Evolutionary conservation across 2,329 filamentous ascomycete genomes (phyloP).

Genomic region (Ophiostoma pallidulum): DNA sequence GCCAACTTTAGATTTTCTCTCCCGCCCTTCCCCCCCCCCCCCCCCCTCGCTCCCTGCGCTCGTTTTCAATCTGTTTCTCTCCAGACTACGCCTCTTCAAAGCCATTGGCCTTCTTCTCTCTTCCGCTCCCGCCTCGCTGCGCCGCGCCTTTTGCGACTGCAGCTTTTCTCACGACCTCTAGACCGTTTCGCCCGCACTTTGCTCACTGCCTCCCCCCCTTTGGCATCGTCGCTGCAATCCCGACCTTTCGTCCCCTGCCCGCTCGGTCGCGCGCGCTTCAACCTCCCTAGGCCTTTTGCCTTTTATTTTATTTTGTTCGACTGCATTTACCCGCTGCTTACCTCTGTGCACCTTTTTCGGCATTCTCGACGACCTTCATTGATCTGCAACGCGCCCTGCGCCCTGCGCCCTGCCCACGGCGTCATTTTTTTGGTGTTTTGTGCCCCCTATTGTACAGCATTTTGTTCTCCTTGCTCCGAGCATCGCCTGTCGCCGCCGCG

Average conservation of each 20-base stretch:
- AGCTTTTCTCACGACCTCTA: neutral
- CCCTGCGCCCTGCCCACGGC: too few relatives aligned
- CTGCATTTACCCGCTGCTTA: too few relatives aligned
- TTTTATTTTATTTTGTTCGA: too few relatives aligned
- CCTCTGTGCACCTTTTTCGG: neutral
- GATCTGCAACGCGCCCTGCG: too few relatives aligned
- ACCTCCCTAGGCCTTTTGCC: too few relatives aligned
- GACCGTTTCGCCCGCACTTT: neutral
- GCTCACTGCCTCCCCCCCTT: constrained; percentile 1
- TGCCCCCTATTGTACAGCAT: too few relatives aligned
- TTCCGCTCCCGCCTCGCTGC: too few relatives aligned
- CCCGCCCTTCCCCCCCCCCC: neutral
- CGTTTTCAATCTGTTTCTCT: neutral
- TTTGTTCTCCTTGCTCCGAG: neutral
- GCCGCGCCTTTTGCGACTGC: too few relatives aligned
- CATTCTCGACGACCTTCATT: neutral
- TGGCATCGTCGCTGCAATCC: neutral
- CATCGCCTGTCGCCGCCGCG: neutral
- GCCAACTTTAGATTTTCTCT: neutral
- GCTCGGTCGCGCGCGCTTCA: constrained; percentile 10
- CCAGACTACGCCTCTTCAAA: too few relatives aligned
- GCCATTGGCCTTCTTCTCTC: too few relatives aligned
- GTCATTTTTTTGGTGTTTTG: too few relatives aligned
- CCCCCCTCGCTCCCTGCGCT: neutral
- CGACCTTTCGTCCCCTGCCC: constrained; percentile 3